Evolutionary conservation across 2,329 filamentous ascomycete species (phyloP), one percentile per base, ranked within the genome.

Genomic region (Dothidotthia symphoricarpi): DNA sequence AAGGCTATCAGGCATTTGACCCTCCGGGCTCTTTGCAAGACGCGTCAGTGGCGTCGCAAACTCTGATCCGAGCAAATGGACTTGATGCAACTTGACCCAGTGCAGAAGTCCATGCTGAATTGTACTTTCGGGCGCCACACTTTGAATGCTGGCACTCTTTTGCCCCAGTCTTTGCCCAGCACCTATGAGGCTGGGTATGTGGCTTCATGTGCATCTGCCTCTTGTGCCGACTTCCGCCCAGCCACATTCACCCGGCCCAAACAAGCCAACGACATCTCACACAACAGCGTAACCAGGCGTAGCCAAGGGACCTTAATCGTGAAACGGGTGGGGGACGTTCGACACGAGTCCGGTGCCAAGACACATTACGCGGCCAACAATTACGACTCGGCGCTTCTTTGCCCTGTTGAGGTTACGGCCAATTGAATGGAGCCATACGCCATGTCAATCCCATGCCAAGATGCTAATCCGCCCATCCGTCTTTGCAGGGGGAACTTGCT

Each of bases 401-500:
- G 51, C 51, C 45, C 28, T 48, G 49, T 26, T 33, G 44, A 43
- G 31, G 36, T 34, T 41, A 35, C 47, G 31, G 36, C 55, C 51
- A 55, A 51, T 51, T 34, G 50, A 30, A 45, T 42, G 42, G 39
- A 33, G 34, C 44, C 41, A 39, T 43, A 33, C 31, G 28, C 40
- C 34, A 45, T 43, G 26, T 41, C 46, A 39, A 36, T 56, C 53
- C 49, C 53, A 43, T 49, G 59, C 57, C 59, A 61, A 60, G 59
- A 27, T 6, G 31, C 31, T 31, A 42, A 51, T 47, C 56, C 60
- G 57, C 50, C 36, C 56, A 59, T 53, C 59, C 59, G 60, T 58
- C 57, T 62, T 60, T 31, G 57, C 56, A 54, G 55, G 47, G 50
- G 47, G 47, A 47, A 53, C 55, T 57, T 59, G 57, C 49, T 41